Evolutionary conservation across 2,329 filamentous ascomycete genomes (phyloP).

Genomic region (Corynespora cassiicola): DNA sequence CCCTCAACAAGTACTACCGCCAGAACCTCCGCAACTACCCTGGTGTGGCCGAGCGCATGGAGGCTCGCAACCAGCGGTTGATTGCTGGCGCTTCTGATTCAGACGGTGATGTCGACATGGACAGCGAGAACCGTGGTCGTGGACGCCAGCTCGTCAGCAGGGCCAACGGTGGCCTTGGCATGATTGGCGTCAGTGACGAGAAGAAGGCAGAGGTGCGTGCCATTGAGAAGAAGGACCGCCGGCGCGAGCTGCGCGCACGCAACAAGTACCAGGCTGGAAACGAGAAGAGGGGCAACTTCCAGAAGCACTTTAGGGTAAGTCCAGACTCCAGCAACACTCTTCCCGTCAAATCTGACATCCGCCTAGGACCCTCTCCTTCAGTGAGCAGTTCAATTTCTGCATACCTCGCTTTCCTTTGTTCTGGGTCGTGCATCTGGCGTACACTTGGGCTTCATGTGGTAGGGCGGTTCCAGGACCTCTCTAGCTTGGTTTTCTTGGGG

Average conservation of each 20-base stretch:
- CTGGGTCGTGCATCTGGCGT: slow-evolving; percentile 7
- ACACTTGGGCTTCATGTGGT: background rate
- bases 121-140: slow-evolving; percentile 33
- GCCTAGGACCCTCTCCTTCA: slow-evolving; percentile 60
- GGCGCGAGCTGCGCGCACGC: slow-evolving; percentile 66
- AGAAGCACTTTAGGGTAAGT: slow-evolving; percentile 71
- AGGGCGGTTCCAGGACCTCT: background rate
- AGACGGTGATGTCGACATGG: slow-evolving; percentile 44
- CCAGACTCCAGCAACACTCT: background rate
- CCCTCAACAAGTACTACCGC: slow-evolving; percentile 84
- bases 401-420: slow-evolving; percentile 2
- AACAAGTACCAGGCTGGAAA: slow-evolving; percentile 70
- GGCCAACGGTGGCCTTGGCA: slow-evolving; percentile 75
- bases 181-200: slow-evolving; percentile 77
- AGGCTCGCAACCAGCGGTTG: slow-evolving; percentile 71
- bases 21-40: slow-evolving; percentile 92
- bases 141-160: slow-evolving; percentile 62
- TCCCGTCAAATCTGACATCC: background rate
- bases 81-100: slow-evolving; percentile 54
- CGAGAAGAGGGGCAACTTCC: slow-evolving; percentile 77
- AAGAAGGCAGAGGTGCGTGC: slow-evolving; percentile 73
- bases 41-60: slow-evolving; percentile 74
- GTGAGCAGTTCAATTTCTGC: slow-evolving; percentile 36
- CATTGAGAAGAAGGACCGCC: slow-evolving; percentile 73
- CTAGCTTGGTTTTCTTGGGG: background rate